A percentile compares a stretch with the other conserved stretches of the same genome.
These are phyloP conservation scores for Plasmodium knowlesi DNA, from an alignment of 169 alveolate species.

Conservation along the genomic window DNA sequence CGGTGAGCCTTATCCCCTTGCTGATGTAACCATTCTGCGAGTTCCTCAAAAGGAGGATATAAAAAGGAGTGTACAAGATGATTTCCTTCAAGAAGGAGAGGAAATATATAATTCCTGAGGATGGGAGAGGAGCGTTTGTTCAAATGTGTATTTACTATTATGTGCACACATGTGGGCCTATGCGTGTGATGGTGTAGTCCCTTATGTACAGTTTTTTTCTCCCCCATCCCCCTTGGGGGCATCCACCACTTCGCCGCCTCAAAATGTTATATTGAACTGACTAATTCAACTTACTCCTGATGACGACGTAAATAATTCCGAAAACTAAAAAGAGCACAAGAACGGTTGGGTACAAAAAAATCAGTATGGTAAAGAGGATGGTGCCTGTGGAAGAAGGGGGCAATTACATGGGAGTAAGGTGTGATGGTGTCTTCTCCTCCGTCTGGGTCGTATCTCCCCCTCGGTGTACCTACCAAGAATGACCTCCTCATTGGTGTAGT, in stretches of 20 bases:
- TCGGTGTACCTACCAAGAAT: slow-evolving; percentile 22
- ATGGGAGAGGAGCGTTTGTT: neutral
- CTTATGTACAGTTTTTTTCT: neutral
- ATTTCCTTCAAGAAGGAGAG: slow-evolving; percentile 18
- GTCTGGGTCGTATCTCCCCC: neutral
- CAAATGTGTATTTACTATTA: neutral
- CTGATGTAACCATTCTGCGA: slow-evolving; percentile 38
- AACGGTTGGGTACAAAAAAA: slow-evolving; percentile 51
- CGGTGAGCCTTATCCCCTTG: slow-evolving; percentile 33
- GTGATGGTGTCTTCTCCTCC: neutral
- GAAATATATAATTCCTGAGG: slow-evolving; percentile 24
- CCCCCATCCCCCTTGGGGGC: neutral
- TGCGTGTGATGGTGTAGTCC: neutral
- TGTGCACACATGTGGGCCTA: neutral
- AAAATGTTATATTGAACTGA: no score
- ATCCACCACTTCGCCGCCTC: neutral
- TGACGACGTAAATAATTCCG: slow-evolving; percentile 31
- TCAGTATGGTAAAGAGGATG: slow-evolving; percentile 36
- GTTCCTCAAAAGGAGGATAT: slow-evolving; percentile 14
- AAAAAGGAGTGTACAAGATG: slow-evolving; percentile 37
- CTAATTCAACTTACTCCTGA: slow-evolving; percentile 20
- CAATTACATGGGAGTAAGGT: neutral
- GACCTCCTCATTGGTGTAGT: slow-evolving; percentile 60
- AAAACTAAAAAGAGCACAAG: slow-evolving; percentile 29
- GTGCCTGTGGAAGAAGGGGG: slow-evolving; percentile 21